phyloP scores from a whole-genome alignment of 352 stramenopile species.

The Pythium dissotocum region DNA sequence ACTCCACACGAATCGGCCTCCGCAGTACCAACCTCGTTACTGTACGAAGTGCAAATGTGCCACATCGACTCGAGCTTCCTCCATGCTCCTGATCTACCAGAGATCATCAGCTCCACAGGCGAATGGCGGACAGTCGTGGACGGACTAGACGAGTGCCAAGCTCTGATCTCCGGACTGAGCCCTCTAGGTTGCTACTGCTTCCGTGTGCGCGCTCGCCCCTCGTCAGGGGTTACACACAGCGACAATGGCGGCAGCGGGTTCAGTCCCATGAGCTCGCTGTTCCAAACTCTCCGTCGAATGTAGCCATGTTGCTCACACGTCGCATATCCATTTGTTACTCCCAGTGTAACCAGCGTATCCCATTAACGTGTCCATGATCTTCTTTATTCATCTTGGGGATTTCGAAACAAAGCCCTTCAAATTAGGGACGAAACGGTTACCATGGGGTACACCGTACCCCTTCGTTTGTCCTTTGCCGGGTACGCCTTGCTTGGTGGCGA shows the following conservation, averaged over 20 bases:
- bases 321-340: constrained; percentile 1
- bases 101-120: constrained; percentile 4
- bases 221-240: neutral
- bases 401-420: neutral
- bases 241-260: constrained; percentile 28
- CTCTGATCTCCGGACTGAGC: constrained; percentile 24
- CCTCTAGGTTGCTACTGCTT: constrained; percentile 37
- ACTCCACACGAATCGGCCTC: neutral
- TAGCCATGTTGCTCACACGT: constrained; percentile 26
- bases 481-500: constrained; percentile 10
- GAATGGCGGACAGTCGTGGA: constrained; percentile 23
- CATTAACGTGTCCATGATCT: neutral
- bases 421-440: neutral
- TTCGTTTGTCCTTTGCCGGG: neutral
- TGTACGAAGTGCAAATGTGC: constrained; percentile 37
- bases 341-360: neutral
- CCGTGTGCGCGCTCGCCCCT: constrained; percentile 26
- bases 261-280: constrained; percentile 29
- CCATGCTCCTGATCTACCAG: constrained; percentile 9
- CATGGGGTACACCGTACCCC: neutral
- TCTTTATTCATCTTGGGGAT: neutral
- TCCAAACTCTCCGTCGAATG: constrained; percentile 31
- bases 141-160: neutral
- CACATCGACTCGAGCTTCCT: constrained; percentile 22
- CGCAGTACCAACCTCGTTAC: neutral